These are phyloP conservation scores for Podaxis sp. DNA, from an alignment of 768 basidiomycete genomes.

Conservation along the genomic window DNA sequence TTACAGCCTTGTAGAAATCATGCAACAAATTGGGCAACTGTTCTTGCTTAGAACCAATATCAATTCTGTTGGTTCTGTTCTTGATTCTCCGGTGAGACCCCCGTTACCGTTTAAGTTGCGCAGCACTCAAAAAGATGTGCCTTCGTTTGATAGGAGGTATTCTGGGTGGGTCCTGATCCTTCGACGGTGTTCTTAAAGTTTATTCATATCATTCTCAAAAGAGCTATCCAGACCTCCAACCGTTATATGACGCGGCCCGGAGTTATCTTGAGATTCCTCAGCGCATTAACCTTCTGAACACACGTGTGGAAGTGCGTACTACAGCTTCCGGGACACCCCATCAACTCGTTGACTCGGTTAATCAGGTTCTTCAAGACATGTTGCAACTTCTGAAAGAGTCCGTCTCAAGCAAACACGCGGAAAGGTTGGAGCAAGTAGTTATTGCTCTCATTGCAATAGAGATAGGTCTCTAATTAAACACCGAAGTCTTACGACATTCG, in stretches of 20 bases:
- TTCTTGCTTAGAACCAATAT: slow-evolving; percentile 94
- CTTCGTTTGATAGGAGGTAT: slow-evolving; percentile 66
- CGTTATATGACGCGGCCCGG: slow-evolving; percentile 89
- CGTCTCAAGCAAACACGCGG: slow-evolving; percentile 87
- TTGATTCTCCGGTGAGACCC: slow-evolving; percentile 84
- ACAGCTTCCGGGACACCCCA: slow-evolving; percentile 5
- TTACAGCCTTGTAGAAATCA: slow-evolving; percentile 64
- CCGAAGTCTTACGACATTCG: slow-evolving; percentile 6
- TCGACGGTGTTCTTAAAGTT: slow-evolving; percentile 3
- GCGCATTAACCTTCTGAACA: slow-evolving; percentile 88
- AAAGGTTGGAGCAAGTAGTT: slow-evolving; percentile 90
- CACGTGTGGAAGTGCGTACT: slow-evolving; percentile 78
- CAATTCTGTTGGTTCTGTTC: slow-evolving; percentile 93
- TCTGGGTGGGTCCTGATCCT: slow-evolving; percentile 66
- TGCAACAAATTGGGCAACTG: slow-evolving; percentile 95
- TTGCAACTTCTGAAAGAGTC: slow-evolving; percentile 93
- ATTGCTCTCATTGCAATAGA: slow-evolving; percentile 89
- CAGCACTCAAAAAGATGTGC: slow-evolving; percentile 13
- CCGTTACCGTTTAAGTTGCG: slow-evolving; percentile 11
- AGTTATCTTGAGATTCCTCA: slow-evolving; percentile 96
- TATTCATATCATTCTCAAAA: slow-evolving; percentile 28
- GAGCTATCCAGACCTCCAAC: slow-evolving; percentile 95
- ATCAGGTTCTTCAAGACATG: slow-evolving; percentile 93
- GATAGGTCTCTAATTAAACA: slow-evolving; percentile 53
- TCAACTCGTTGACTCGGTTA: slow-evolving; percentile 5